These are phyloP conservation scores for Drechslerella coelobrocha DNA, from an alignment of 2,329 filamentous ascomycete species.

Conservation along the genomic window DNA sequence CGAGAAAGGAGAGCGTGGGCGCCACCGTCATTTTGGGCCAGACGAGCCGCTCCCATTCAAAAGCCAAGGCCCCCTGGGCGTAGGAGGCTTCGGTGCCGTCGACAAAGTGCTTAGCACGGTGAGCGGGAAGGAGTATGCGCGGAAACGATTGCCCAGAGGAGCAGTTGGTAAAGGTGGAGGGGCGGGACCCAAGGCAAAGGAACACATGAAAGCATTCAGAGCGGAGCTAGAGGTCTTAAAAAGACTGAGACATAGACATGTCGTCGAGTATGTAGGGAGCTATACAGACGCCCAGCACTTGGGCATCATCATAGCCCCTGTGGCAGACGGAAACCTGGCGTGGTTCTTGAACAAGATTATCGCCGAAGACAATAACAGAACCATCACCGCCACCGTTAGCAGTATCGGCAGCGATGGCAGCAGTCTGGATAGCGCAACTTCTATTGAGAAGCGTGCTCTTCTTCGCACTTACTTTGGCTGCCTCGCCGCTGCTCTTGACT, in stretches of 20 bases:
- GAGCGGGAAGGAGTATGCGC: constrained; percentile 55
- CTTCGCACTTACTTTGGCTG: constrained; percentile 56
- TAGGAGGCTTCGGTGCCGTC: constrained; percentile 53
- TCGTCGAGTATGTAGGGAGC: constrained; percentile 56
- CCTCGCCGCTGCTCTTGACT: constrained; percentile 53
- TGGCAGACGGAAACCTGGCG: constrained; percentile 52
- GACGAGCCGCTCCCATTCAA: constrained; percentile 50
- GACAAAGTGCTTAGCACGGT: constrained; percentile 52
- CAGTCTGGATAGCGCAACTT: constrained; percentile 23
- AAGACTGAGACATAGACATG: constrained; percentile 55
- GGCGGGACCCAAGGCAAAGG: constrained; percentile 50
- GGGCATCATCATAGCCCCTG: constrained; percentile 56
- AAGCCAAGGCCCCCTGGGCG: constrained; percentile 50
- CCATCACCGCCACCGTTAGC: constrained; percentile 9
- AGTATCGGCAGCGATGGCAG: constrained; percentile 6
- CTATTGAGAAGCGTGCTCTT: constrained; percentile 48
- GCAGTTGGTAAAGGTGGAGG: constrained; percentile 11
- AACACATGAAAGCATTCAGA: constrained; percentile 53
- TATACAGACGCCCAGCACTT: constrained; percentile 56
- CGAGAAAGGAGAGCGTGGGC: constrained; percentile 43
- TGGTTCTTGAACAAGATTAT: constrained; percentile 39
- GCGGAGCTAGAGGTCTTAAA: constrained; percentile 56
- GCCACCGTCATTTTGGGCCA: constrained; percentile 43
- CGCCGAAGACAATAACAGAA: constrained; percentile 7
- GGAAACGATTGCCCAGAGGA: constrained; percentile 55